Base-by-base conservation (phyloP, 2,329 filamentous ascomycete species). In the Fusarium nelsonii region DNA sequence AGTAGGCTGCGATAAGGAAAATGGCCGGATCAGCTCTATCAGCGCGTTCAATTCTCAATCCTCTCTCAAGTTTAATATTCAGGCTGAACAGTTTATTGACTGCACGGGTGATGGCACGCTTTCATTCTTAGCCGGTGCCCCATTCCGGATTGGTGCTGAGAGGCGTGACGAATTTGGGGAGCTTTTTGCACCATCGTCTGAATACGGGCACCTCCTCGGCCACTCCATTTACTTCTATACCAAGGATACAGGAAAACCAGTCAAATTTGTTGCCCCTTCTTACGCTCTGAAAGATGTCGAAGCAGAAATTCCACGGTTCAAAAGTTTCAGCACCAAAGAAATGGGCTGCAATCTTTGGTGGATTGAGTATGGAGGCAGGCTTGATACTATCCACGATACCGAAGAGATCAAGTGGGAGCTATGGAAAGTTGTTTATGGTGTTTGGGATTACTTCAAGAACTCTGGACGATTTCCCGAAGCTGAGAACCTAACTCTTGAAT, bases 391-490 rank as follows among this genome's bases (percentile, higher is more conserved):
- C 0, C 61, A 63, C 3, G 61, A 63, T 10, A 64, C 61, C 0
- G 61, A 63, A 18, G 26, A 63, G 26, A 63, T 63, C 2, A 63
- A 63, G 7, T 63, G 59, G 61, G 61, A 63, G 16, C 28, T 63
- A 3, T 63, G 61, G 61, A 63, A 58, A 6, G 61, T 63, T 11
- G 59, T 63, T 3, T 63, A 63, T 10, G 61, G 59, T 10, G 61
- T 63, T 7, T 63, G 61, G 61, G 58, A 63, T 9, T 63, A 63
- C 11, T 63, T 63, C 3, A 63, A 63, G n/a, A 63, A 63, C 3
- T 63, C 61, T 6, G 58, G 58, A 1, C 41, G 44, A 2, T 63
- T 63, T 3, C 61, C 61, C 0, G 61, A 63, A 14, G 61, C 61
- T 0, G 59, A 63, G 8, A 63, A 45, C 5, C 3, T 63, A 20